Conservation (phyloP, 768 basidiomycete species). For the Lactifluus echinatus region DNA sequence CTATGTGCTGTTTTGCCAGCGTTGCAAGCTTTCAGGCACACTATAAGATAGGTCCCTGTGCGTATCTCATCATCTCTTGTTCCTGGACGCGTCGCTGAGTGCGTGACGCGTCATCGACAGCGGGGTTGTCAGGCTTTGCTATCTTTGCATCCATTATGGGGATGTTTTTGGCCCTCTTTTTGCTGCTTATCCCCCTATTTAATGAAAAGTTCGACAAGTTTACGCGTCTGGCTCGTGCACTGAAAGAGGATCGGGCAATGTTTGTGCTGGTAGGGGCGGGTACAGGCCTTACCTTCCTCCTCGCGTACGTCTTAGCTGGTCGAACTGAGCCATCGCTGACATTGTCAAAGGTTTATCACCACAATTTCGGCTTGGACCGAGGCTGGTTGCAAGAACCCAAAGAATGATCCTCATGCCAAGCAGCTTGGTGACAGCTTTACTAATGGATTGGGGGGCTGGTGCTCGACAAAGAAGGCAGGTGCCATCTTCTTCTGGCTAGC, state of each 20-base stretch:
- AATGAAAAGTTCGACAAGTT: constrained; percentile 85
- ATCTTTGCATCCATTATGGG: constrained; percentile 68
- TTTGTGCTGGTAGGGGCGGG: constrained; percentile 79
- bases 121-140: constrained; percentile 80
- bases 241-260: constrained; percentile 74
- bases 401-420: constrained; percentile 70
- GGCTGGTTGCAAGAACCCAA: constrained; percentile 79
- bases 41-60: constrained; percentile 80
- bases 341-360: constrained; percentile 48
- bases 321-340: constrained; percentile 17
- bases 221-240: constrained; percentile 63
- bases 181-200: constrained; percentile 68
- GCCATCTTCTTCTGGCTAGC: constrained; percentile 85
- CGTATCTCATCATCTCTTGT: constrained; percentile 28
- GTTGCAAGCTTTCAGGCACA: constrained; percentile 85
- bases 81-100: background rate
- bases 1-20: constrained; percentile 86
- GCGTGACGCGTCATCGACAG: constrained; percentile 33
- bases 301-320: constrained; percentile 48
- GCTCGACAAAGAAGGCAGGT: constrained; percentile 86
- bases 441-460: constrained; percentile 70
- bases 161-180: constrained; percentile 64
- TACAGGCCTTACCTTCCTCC: constrained; percentile 54
- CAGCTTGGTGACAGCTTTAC: constrained; percentile 55
- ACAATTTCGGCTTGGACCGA: constrained; percentile 85